Conservation (phyloP, 2,329 filamentous ascomycete genomes). For the Thelonectria olida region DNA sequence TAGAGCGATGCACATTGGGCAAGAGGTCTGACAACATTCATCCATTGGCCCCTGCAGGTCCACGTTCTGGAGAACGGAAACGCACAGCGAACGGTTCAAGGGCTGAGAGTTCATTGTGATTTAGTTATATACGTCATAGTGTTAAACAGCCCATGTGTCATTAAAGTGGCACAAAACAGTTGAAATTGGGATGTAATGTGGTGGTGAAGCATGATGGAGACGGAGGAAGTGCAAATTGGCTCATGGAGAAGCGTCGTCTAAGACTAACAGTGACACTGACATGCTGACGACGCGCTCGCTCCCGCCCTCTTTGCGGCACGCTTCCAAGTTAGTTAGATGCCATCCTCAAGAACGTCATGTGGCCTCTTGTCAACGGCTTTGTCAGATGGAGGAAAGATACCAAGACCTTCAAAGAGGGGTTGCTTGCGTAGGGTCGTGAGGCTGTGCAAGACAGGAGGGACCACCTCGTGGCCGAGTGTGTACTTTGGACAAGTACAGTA, state of each 20-base stretch:
- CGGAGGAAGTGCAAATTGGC: constrained; percentile 12
- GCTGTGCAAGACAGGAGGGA: constrained; percentile 40
- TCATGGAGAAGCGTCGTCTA: constrained; percentile 5
- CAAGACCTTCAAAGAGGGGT: constrained; percentile 28
- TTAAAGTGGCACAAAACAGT: neutral
- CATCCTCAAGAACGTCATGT: constrained; percentile 1
- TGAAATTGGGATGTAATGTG: no score
- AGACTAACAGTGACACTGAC: constrained; percentile 1
- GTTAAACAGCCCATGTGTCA: neutral
- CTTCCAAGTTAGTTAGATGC: neutral
- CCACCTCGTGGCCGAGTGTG: neutral
- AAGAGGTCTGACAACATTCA: no score
- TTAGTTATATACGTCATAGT: no score
- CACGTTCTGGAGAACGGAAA: neutral
- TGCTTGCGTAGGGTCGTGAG: constrained; percentile 42
- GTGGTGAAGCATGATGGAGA: neutral
- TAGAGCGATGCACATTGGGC: neutral
- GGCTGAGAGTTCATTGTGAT: no score
- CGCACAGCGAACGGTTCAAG: neutral
- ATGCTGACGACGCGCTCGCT: constrained; percentile 21
- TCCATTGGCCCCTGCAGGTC: neutral
- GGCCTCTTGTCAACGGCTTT: neutral
- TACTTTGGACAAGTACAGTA: neutral
- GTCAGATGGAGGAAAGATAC: constrained; percentile 6
- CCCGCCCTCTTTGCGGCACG: neutral